These are phyloP conservation scores for Lactifluus volemus DNA, from an alignment of 768 basidiomycete genomes.

Conservation along the genomic window DNA sequence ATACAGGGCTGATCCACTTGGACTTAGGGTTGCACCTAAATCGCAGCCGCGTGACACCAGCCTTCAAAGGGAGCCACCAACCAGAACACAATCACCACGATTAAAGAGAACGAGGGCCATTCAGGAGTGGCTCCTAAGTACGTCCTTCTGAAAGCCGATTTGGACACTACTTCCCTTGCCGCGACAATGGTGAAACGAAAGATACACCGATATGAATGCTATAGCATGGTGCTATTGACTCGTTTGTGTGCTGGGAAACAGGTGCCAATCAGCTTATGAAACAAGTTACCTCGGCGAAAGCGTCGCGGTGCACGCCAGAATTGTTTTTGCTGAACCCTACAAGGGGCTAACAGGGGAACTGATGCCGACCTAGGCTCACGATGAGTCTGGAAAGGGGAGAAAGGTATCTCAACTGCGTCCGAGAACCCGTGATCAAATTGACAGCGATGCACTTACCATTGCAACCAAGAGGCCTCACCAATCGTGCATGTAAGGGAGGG, in stretches of 20 bases:
- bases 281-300: not conserved
- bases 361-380: not conserved
- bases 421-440: not conserved
- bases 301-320: not conserved
- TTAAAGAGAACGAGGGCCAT: not conserved
- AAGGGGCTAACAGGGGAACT: not conserved
- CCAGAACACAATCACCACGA: not conserved
- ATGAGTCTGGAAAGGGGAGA: not conserved
- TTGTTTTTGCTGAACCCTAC: not conserved
- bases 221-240: not conserved
- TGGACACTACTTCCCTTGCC: not conserved
- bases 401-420: not conserved
- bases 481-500: not conserved
- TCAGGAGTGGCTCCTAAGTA: not conserved
- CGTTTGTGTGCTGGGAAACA: not conserved
- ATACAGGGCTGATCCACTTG: not conserved
- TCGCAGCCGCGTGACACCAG: not conserved
- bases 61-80: not conserved
- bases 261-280: not conserved
- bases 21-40: not conserved
- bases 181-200: not conserved
- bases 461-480: not conserved
- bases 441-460: constrained; percentile 1
- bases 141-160: not conserved
- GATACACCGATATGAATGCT: not conserved